Percentiles rank a stretch among this genome's conserved stretches.
phyloP scores from a whole-genome alignment of 805 yeast genomes.

The Barnettozyma wickerhamii region DNA sequence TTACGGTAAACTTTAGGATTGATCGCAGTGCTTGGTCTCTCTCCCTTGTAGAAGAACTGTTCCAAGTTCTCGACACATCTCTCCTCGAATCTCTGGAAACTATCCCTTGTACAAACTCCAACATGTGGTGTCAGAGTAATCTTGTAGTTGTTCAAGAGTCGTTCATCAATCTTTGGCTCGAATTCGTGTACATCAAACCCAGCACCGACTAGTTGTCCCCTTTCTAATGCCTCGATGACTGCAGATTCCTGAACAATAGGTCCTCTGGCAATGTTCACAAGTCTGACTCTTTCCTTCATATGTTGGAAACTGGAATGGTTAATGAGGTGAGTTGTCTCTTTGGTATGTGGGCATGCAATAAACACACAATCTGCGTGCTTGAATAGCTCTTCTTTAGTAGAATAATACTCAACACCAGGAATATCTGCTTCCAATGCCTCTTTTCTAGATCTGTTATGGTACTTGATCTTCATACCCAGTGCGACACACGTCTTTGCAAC shows the following conservation, averaged over 20 bases:
- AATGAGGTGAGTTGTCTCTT: slow-evolving; percentile 35
- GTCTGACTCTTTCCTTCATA: slow-evolving; percentile 28
- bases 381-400: slow-evolving; percentile 25
- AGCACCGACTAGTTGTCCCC: slow-evolving; percentile 38
- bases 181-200: slow-evolving; percentile 41
- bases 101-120: slow-evolving; percentile 33
- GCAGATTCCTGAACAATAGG: slow-evolving; percentile 38
- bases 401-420: slow-evolving; percentile 29
- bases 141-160: slow-evolving; percentile 30
- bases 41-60: slow-evolving; percentile 32
- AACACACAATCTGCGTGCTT: slow-evolving; percentile 29
- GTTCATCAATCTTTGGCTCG: slow-evolving; percentile 34
- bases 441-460: slow-evolving; percentile 35
- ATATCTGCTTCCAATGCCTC: slow-evolving; percentile 32
- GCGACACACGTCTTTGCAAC: slow-evolving; percentile 39
- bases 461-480: slow-evolving; percentile 40
- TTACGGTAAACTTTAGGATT: slow-evolving; percentile 17
- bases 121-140: slow-evolving; percentile 35
- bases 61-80: slow-evolving; percentile 34
- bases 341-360: slow-evolving; percentile 36
- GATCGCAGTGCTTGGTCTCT: slow-evolving; percentile 28
- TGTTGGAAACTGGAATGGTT: slow-evolving; percentile 26
- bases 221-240: slow-evolving; percentile 34
- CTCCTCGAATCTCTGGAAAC: slow-evolving; percentile 34
- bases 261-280: slow-evolving; percentile 36